Evolutionary conservation across 805 yeast genomes (phyloP).

Genomic region (Saturnispora quitensis): DNA sequence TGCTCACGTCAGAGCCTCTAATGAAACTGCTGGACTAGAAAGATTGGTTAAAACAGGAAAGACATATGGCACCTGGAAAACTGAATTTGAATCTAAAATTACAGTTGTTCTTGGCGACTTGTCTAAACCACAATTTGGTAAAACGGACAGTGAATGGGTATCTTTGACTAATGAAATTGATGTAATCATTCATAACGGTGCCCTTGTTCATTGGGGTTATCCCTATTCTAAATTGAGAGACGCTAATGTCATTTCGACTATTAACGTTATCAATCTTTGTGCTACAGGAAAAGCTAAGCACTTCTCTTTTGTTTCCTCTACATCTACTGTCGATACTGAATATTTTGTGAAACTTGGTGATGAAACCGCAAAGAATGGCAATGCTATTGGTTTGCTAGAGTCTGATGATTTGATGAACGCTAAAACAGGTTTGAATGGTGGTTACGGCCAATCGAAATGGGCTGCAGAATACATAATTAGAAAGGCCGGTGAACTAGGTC

Average conservation of each 20-base stretch:
- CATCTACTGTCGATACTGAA: slow-evolving; percentile 83
- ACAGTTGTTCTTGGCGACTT: slow-evolving; percentile 79
- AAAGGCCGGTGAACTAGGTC: slow-evolving; percentile 79
- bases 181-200: slow-evolving; percentile 91
- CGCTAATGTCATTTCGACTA: slow-evolving; percentile 84
- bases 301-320: slow-evolving; percentile 90
- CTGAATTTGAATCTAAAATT: slow-evolving; percentile 45
- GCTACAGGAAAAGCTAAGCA: slow-evolving; percentile 73
- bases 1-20: slow-evolving; percentile 88
- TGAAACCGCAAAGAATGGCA: slow-evolving; percentile 37
- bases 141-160: slow-evolving; percentile 48
- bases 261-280: slow-evolving; percentile 74
- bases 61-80: slow-evolving; percentile 78
- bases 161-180: slow-evolving; percentile 54
- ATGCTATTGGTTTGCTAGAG: slow-evolving; percentile 57
- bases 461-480: slow-evolving; percentile 86
- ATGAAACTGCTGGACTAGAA: slow-evolving; percentile 58
- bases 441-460: slow-evolving; percentile 98
- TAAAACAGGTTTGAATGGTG: slow-evolving; percentile 71
- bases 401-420: slow-evolving; percentile 80
- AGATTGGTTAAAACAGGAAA: slow-evolving; percentile 68
- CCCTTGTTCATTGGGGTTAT: slow-evolving; percentile 97
- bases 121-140: slow-evolving; percentile 63
- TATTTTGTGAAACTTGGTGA: slow-evolving; percentile 75
- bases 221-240: slow-evolving; percentile 87